A percentile compares a stretch with the other conserved stretches of the same genome.
Evolutionary conservation across 78 protist genomes (phyloP).

Genomic region (Guillardia theta): DNA sequence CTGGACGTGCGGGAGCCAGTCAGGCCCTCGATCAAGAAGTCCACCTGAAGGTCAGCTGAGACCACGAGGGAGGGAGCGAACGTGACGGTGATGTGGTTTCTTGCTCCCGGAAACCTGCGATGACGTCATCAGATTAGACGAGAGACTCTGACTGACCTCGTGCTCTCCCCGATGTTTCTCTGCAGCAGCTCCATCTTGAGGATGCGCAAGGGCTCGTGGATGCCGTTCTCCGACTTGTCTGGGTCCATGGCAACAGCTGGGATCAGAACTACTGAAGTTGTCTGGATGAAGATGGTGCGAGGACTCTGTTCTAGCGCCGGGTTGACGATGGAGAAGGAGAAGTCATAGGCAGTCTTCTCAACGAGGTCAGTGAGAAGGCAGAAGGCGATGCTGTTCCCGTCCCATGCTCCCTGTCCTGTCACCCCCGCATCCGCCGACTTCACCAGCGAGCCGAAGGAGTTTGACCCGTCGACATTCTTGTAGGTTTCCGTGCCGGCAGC

Average conservation of each 20-base stretch:
- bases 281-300: background rate
- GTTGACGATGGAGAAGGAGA: background rate
- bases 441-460: background rate
- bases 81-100: background rate
- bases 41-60: background rate
- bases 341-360: background rate
- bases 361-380: background rate
- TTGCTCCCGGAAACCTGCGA: background rate
- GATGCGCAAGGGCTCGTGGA: background rate
- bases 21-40: background rate
- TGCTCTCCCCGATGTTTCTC: background rate
- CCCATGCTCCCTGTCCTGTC: background rate
- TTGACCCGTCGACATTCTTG: background rate
- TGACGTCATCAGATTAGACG: too few species aligned
- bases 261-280: background rate
- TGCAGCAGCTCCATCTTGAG: background rate
- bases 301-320: background rate
- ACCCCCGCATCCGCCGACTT: background rate
- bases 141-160: too few species aligned
- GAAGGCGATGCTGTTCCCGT: background rate
- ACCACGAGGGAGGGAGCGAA: background rate
- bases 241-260: background rate
- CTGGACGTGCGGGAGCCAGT: background rate
- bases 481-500: background rate
- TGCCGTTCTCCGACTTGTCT: background rate